Evolutionary conservation across 371 early-diverging fungal species (phyloP).

Genomic region (Lichtheimia ornata): DNA sequence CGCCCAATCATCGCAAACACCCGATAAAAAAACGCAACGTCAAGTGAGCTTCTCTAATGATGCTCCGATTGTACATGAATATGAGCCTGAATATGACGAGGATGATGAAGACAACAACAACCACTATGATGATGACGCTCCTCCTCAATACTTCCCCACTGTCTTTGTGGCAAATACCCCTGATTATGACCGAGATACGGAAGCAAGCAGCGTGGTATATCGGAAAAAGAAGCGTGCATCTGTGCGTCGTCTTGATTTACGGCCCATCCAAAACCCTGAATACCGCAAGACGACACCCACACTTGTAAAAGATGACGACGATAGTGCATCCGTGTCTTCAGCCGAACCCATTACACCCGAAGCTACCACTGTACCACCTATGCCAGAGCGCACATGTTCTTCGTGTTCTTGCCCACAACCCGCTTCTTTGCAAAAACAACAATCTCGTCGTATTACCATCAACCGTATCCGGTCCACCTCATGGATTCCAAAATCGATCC

Average conservation of each 20-base stretch:
- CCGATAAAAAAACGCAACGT: conserved; percentile 7
- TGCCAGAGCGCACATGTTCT: not conserved
- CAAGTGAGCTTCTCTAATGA: conserved; percentile 14
- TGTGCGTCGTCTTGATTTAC: conserved; percentile 6
- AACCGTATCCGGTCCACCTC: not conserved
- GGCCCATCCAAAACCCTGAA: conserved; percentile 5
- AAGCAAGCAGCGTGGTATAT: not conserved
- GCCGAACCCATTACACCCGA: conserved; percentile 5
- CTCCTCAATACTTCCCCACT: not conserved
- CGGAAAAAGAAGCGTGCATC: not conserved
- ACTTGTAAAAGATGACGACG: conserved; percentile 4
- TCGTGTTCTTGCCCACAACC: not conserved
- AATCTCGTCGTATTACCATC: not conserved
- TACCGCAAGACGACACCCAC: conserved; percentile 1
- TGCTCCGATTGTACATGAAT: conserved; percentile 18
- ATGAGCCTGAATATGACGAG: conserved; percentile 30
- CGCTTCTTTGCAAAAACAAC: no score
- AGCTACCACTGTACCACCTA: not conserved
- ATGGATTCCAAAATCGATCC: conserved; percentile 2
- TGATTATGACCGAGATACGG: not conserved
- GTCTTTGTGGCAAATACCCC: not conserved
- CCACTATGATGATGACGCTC: not conserved
- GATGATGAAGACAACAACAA: not conserved
- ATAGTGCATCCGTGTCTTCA: conserved; percentile 2
- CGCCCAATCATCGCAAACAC: not conserved